Evolutionary conservation across 495 filamentous ascomycete genomes (phyloP).

Genomic region (Monascus purpureus): DNA sequence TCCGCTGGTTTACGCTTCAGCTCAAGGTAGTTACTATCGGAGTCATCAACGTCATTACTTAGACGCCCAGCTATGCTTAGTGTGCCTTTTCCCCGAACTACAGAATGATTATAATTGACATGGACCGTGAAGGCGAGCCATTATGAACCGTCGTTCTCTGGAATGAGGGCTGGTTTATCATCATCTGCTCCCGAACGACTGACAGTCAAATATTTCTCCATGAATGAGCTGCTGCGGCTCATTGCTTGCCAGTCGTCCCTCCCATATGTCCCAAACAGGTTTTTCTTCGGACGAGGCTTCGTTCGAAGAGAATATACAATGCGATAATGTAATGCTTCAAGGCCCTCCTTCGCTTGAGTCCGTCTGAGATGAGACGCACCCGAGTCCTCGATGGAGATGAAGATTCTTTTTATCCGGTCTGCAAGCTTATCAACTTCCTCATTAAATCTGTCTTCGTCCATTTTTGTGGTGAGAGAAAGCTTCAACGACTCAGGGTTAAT

Average conservation of each 20-base stretch:
- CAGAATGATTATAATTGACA: too few relatives aligned
- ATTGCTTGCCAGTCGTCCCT: constrained; percentile 7
- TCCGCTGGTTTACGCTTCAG: too few relatives aligned
- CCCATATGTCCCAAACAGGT: constrained; percentile 33
- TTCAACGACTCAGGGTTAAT: constrained; percentile 47
- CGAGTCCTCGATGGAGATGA: constrained; percentile 56
- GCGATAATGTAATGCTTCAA: constrained; percentile 59
- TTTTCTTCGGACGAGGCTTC: constrained; percentile 42
- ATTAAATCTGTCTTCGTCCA: constrained; percentile 46
- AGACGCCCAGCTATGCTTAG: too few relatives aligned
- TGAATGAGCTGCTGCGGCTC: constrained; percentile 12
- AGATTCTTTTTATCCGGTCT: constrained; percentile 47
- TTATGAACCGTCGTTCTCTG: constrained; percentile 1
- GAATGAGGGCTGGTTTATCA: constrained; percentile 4
- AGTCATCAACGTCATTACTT: too few relatives aligned
- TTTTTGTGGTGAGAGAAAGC: constrained; percentile 13
- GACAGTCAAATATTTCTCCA: constrained; percentile 34
- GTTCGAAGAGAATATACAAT: constrained; percentile 58
- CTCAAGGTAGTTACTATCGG: too few relatives aligned
- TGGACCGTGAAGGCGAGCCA: neutral
- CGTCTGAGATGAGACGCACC: constrained; percentile 58
- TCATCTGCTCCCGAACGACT: constrained; percentile 7
- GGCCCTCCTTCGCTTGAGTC: constrained; percentile 55
- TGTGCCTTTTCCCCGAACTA: too few relatives aligned
- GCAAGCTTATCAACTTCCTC: constrained; percentile 52